Conservation (phyloP, 2,329 filamentous ascomycete species). For the Cladorrhinum sp. region DNA sequence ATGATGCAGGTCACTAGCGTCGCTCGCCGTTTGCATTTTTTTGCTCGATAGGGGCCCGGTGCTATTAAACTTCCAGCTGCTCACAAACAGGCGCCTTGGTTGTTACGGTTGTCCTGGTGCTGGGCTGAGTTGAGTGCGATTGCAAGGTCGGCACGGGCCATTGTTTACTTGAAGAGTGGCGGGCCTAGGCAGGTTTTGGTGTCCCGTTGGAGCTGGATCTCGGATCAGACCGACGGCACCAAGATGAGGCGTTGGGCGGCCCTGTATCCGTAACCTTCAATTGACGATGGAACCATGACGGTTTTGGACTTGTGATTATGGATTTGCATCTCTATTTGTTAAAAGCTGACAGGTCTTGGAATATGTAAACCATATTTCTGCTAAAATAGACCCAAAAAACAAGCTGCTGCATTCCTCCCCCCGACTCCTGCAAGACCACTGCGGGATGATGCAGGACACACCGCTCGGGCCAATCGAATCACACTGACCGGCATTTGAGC, state of each 20-base stretch:
- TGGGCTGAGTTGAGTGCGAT: conserved; percentile 8
- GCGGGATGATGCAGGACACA: conserved; percentile 1
- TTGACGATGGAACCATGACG: conserved; percentile 2
- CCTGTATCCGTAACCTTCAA: neutral
- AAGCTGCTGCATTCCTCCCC: conserved; percentile 10
- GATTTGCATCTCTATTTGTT: neutral
- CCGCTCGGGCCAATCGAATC: conserved; percentile 17
- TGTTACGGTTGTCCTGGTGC: conserved; percentile 29
- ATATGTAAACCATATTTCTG: neutral
- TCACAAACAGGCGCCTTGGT: conserved; percentile 18
- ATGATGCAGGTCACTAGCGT: neutral
- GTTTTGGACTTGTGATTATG: neutral
- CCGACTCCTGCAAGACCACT: neutral
- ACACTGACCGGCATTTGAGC: conserved; percentile 9
- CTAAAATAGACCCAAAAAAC: neutral
- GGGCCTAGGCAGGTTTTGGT: conserved; percentile 8
- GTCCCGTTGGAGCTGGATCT: conserved; percentile 4
- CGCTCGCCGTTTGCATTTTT: neutral
- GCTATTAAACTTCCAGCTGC: conserved; percentile 15
- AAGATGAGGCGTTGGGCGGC: neutral
- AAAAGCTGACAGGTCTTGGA: neutral
- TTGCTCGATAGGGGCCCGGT: neutral
- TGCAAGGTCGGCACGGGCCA: conserved; percentile 25
- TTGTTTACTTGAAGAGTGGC: conserved; percentile 28
- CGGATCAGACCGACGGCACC: neutral